Evolutionary conservation across 2,329 filamentous ascomycete species (phyloP).

Genomic region (Aspergillus uvarum): DNA sequence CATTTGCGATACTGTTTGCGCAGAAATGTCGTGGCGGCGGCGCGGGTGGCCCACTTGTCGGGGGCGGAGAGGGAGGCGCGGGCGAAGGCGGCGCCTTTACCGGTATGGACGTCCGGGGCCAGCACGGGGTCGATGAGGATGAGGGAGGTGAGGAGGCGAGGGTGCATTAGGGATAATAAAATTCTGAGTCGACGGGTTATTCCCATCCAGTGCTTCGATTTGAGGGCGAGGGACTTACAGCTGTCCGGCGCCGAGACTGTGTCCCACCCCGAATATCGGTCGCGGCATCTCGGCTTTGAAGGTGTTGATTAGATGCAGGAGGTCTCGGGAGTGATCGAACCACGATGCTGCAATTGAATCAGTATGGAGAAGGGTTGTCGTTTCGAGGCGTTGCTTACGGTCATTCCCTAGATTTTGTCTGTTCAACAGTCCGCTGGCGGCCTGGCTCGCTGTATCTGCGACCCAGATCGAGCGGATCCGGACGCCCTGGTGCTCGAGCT

Average conservation of each 20-base stretch:
- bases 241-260: constrained; percentile 75
- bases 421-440: constrained; percentile 70
- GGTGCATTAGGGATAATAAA: constrained; percentile 69
- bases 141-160: constrained; percentile 69
- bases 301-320: constrained; percentile 76
- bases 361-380: neutral
- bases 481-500: constrained; percentile 55
- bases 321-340: constrained; percentile 75
- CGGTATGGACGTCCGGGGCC: neutral
- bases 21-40: constrained; percentile 6
- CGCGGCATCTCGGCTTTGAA: constrained; percentile 67
- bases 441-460: constrained; percentile 75
- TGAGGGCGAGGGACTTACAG: constrained; percentile 39
- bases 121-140: constrained; percentile 66
- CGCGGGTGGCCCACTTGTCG: constrained; percentile 12
- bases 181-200: constrained; percentile 28
- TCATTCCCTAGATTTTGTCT: constrained; percentile 73
- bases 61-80: neutral
- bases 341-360: constrained; percentile 59
- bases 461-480: constrained; percentile 64
- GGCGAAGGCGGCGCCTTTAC: neutral
- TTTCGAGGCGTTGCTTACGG: constrained; percentile 51
- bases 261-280: constrained; percentile 76
- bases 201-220: neutral
- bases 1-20: constrained; percentile 3